Base-by-base conservation (phyloP, 2,329 filamentous ascomycete genomes). In the Didymosphaeria variabile region DNA sequence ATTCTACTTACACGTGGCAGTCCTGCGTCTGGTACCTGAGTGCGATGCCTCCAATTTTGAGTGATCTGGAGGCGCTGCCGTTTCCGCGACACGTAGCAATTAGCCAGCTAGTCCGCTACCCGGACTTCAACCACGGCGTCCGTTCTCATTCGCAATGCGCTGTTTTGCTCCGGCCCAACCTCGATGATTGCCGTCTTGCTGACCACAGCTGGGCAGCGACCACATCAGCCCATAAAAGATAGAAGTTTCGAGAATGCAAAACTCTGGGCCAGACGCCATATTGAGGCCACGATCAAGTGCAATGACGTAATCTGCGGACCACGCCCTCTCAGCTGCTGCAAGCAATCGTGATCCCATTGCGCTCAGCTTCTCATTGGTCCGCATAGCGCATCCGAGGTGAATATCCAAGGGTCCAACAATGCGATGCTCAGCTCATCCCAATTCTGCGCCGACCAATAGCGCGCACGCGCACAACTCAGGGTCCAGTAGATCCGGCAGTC, bases 271-370 rank as follows among this genome's bases (percentile, higher is more conserved):
- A 36, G 46, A 13, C 50, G 32, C 19, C 29, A 23, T 36, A 23
- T 47, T 32, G n/a, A 59, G 50, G 55, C n/a, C n/a, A 49, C 47
- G 31, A 12, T 31, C 13, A 45, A 57, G 59, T 47, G 26, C 38
- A 36, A 58, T 65, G 60, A 65, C 59, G 59, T 65, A 32, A 1
- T 26, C 4, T 26, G 31, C 31, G 51, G 15, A 19, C 12, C 19
- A 42, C 32, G 26, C 34, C 38, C 13, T 34, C 19, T 52, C 47
- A 50, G 26, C 47, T 36, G 21, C 55, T 62, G 64, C 63, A 67
- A 60, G 65, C 34, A 54, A 70, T 71, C 66, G 58, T 55, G 67
- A 70, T 69, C 51, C 21, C 7, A n/a, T 4, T 53, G 55, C 36
- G 51, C 53, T 26, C 31, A 40, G 21, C 31, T 17, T 8, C 15